Evolutionary conservation across 805 yeast genomes (phyloP).

Genomic region (Wilhelminamyces savonicus): DNA sequence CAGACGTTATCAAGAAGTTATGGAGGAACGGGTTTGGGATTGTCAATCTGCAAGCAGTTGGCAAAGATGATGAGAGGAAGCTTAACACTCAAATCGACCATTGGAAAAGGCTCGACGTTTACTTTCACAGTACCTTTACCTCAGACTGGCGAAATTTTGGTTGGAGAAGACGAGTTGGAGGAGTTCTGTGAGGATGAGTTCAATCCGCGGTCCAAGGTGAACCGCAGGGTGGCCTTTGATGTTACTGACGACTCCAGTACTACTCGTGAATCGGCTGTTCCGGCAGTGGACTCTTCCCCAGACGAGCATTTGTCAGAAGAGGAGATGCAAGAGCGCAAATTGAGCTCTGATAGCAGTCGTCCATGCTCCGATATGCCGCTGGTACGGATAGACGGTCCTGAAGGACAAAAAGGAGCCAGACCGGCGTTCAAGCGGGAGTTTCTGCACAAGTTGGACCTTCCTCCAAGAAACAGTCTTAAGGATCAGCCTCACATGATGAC

Average conservation of each 20-base stretch:
- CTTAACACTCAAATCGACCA: conserved; percentile 61
- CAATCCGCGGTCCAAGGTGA: conserved; percentile 46
- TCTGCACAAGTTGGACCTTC: conserved; percentile 2
- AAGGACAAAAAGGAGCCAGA: not conserved
- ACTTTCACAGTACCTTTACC: conserved; percentile 72
- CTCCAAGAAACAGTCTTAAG: conserved; percentile 10
- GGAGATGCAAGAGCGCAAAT: too few species aligned
- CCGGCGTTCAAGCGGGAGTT: too few species aligned
- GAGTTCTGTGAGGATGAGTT: conserved; percentile 62
- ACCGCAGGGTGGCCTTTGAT: conserved; percentile 44
- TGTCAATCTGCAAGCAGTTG: conserved; percentile 82
- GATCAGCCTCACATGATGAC: conserved; percentile 42
- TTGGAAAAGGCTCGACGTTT: conserved; percentile 83
- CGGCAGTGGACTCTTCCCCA: too few species aligned
- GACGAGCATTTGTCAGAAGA: too few species aligned
- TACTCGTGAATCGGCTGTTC: too few species aligned
- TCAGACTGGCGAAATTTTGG: conserved; percentile 52
- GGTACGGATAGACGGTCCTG: too few species aligned
- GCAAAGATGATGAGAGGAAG: conserved; percentile 90
- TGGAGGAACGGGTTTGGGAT: conserved; percentile 95
- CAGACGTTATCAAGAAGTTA: conserved; percentile 84
- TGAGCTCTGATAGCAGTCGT: too few species aligned
- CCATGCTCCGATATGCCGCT: too few species aligned
- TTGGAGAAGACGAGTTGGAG: conserved; percentile 28
- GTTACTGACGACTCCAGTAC: conserved; percentile 7